These are phyloP conservation scores for Neurospora sp. DNA, from an alignment of 495 filamentous ascomycete genomes.

Conservation along the genomic window DNA sequence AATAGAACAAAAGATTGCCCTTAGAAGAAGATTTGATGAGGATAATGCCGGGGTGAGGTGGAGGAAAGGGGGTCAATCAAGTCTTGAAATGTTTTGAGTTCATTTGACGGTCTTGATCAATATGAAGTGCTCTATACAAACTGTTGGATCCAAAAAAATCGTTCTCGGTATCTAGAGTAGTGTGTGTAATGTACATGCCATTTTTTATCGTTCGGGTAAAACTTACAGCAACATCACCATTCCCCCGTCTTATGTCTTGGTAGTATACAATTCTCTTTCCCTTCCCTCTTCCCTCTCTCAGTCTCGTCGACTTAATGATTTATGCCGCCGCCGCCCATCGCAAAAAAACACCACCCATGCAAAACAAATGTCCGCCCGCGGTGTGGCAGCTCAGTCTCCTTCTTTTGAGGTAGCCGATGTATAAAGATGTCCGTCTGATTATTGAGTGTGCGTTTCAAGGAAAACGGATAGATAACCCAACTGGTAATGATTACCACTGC, in stretches of 20 bases:
- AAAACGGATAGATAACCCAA: background rate
- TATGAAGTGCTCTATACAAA: background rate
- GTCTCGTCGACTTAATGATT: background rate
- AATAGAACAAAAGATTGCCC: slow-evolving; percentile 32
- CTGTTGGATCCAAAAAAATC: background rate
- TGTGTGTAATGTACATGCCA: background rate
- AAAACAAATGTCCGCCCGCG: background rate
- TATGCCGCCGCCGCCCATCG: background rate
- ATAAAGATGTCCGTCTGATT: background rate
- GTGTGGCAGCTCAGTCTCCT: background rate
- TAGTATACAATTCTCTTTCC: background rate
- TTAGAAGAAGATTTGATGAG: slow-evolving; percentile 13
- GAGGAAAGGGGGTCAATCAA: background rate
- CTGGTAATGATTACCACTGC: background rate
- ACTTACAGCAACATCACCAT: background rate
- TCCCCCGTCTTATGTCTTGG: background rate
- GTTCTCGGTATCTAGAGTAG: background rate
- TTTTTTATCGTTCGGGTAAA: background rate
- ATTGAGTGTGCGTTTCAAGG: background rate
- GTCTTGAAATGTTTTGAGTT: too few species aligned
- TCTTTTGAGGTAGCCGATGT: background rate
- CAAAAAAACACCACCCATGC: background rate
- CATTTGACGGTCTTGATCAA: too few species aligned
- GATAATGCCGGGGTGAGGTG: slow-evolving; percentile 9
- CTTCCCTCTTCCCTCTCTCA: background rate